Conservation (phyloP, 116 monocot species). For the Papilionanthe hybrid region DNA sequence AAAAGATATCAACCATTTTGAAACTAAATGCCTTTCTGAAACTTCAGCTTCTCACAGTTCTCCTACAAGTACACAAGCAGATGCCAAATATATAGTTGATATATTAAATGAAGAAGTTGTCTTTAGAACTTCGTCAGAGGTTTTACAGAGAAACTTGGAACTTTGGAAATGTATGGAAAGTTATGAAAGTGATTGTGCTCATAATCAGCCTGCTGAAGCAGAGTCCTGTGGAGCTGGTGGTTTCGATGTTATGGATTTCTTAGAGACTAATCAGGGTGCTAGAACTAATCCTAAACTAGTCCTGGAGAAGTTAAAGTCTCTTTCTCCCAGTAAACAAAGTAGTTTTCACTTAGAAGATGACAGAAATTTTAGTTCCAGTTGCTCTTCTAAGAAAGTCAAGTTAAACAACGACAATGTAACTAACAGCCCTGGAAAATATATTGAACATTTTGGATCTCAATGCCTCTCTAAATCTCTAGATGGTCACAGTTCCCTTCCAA, state of each 20-base stretch:
- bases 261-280: no score
- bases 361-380: neutral
- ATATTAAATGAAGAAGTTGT: neutral
- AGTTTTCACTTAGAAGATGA: neutral
- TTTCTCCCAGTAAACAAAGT: neutral
- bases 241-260: no score
- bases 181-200: no score
- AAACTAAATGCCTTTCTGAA: neutral
- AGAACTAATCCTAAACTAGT: neutral
- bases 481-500: neutral
- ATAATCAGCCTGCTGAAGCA: no score
- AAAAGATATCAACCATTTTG: neutral
- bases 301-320: neutral
- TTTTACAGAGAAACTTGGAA: no score
- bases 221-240: no score
- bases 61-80: neutral
- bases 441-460: neutral
- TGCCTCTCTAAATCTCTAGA: neutral
- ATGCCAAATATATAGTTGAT: neutral
- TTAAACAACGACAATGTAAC: neutral
- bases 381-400: neutral
- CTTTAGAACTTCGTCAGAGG: no score
- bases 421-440: neutral
- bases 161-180: no score
- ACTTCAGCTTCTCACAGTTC: neutral